Evolutionary conservation across 2,329 filamentous ascomycete genomes (phyloP).

Genomic region (Elsinoe australis): DNA sequence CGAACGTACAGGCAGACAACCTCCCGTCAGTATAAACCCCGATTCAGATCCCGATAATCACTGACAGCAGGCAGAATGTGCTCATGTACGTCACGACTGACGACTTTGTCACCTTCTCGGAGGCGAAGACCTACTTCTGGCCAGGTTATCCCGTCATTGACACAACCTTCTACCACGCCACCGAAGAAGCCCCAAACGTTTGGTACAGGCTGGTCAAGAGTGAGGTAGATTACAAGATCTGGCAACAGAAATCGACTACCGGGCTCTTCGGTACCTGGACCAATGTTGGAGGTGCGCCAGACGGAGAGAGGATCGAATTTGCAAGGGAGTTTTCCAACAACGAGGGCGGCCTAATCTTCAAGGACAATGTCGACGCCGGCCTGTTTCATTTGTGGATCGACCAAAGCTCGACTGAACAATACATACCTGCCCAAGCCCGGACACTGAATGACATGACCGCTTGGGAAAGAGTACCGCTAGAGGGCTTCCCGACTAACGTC

Average conservation of each 20-base stretch:
- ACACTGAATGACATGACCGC: slow-evolving; percentile 21
- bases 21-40: too few relatives aligned
- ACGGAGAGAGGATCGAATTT: slow-evolving; percentile 19
- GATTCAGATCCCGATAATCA: slow-evolving; percentile 11
- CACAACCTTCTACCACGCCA: slow-evolving; percentile 19
- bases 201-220: slow-evolving; percentile 22
- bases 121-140: slow-evolving; percentile 20
- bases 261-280: slow-evolving; percentile 20
- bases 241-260: slow-evolving; percentile 20
- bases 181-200: slow-evolving; percentile 18
- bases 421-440: slow-evolving; percentile 21
- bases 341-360: slow-evolving; percentile 21
- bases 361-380: slow-evolving; percentile 21
- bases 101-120: slow-evolving; percentile 21
- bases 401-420: slow-evolving; percentile 21
- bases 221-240: slow-evolving; percentile 20
- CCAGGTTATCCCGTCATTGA: slow-evolving; percentile 22
- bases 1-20: not conserved
- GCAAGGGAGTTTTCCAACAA: slow-evolving; percentile 20
- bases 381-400: slow-evolving; percentile 22
- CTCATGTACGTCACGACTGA: slow-evolving; percentile 22
- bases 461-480: slow-evolving; percentile 18
- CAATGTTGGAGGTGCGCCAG: slow-evolving; percentile 19
- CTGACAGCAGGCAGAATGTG: slow-evolving; percentile 19
- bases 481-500: slow-evolving; percentile 21